Evolutionary conservation across 202 grass and related monocot species (phyloP).

Genomic region (Carex arenaria): DNA sequence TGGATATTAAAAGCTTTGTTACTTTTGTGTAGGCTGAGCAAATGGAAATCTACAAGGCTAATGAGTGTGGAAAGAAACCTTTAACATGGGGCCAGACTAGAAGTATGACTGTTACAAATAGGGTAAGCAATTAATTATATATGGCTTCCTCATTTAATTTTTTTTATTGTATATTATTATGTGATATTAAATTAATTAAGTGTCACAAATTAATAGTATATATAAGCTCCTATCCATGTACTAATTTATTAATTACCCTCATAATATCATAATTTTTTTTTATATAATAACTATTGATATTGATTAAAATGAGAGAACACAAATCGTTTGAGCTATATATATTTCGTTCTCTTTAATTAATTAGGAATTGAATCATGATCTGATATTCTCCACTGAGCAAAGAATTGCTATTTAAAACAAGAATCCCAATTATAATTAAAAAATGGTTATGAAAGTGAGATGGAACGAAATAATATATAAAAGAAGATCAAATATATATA

Average conservation of each 20-base stretch:
- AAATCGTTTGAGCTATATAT: too few relatives aligned
- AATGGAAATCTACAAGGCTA: conserved; percentile 34
- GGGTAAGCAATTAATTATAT: conserved; percentile 23
- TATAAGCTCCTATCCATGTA: too few relatives aligned
- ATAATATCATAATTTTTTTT: too few relatives aligned
- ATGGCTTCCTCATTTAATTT: background rate
- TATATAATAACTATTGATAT: too few relatives aligned
- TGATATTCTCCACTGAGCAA: background rate
- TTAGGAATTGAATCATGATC: background rate
- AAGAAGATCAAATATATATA: background rate
- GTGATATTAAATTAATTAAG: too few relatives aligned
- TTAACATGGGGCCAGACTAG: conserved; percentile 80
- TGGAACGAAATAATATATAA: background rate
- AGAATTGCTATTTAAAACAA: background rate
- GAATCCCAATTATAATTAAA: background rate
- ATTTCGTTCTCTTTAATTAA: too few relatives aligned
- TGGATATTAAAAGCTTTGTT: background rate
- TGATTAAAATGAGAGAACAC: too few relatives aligned
- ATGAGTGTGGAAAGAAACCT: conserved; percentile 42
- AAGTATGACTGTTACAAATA: conserved; percentile 58
- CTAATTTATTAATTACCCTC: too few relatives aligned
- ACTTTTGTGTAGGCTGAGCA: conserved; percentile 59
- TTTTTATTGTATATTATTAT: too few relatives aligned
- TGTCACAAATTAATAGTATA: too few relatives aligned
- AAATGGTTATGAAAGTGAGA: background rate